Evolutionary conservation across 2,329 filamentous ascomycete genomes (phyloP).

Genomic region (Beauveria asiatica): DNA sequence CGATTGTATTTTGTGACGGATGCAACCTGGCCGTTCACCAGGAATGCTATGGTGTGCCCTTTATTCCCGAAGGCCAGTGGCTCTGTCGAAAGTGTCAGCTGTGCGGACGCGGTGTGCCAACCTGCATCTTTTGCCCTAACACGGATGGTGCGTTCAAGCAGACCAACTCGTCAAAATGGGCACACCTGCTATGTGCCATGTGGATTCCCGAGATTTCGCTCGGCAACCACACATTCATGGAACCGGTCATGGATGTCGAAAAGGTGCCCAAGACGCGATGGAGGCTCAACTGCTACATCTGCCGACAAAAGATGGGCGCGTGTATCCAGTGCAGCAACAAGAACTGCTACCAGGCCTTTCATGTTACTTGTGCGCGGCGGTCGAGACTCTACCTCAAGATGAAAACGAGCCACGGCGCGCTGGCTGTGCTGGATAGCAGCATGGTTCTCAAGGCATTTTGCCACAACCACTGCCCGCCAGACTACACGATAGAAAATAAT

Average conservation of each 20-base stretch:
- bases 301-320: slow-evolving; percentile 93
- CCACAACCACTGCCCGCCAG: slow-evolving; percentile 84
- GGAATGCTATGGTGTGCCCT: slow-evolving; percentile 97
- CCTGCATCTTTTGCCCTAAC: slow-evolving; percentile 97
- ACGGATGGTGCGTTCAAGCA: slow-evolving; percentile 98
- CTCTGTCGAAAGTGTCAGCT: slow-evolving; percentile 93
- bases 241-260: slow-evolving; percentile 95
- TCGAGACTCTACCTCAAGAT: slow-evolving; percentile 88
- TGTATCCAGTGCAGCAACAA: slow-evolving; percentile 99
- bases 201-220: slow-evolving; percentile 98
- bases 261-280: slow-evolving; percentile 92
- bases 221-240: slow-evolving; percentile 95
- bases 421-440: slow-evolving; percentile 68
- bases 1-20: slow-evolving; percentile 97
- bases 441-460: slow-evolving; percentile 90
- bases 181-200: slow-evolving; percentile 90
- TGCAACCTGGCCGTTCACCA: slow-evolving; percentile 97
- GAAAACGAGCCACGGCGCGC: slow-evolving; percentile 80
- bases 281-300: slow-evolving; percentile 93
- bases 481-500: slow-evolving; percentile 80
- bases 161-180: slow-evolving; percentile 93
- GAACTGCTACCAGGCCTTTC: slow-evolving; percentile 92
- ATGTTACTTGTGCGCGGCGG: slow-evolving; percentile 88
- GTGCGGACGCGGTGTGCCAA: slow-evolving; percentile 84
- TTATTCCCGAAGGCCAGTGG: slow-evolving; percentile 98